Conservation (phyloP, 306 rosid species). For the Cucurbita argyrosperma region DNA sequence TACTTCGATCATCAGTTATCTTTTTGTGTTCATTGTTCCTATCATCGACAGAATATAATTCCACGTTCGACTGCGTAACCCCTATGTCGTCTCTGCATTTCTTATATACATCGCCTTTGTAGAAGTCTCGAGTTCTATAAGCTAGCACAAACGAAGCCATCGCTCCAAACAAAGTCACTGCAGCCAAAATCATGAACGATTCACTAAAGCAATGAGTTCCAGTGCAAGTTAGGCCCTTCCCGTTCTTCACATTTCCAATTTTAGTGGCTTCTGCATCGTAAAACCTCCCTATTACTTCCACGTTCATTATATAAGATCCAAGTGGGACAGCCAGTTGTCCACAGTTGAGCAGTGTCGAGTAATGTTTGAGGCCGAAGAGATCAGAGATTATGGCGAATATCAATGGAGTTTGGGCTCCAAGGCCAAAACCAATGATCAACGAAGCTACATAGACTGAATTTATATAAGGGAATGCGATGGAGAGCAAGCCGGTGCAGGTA, state of each 20-base stretch:
- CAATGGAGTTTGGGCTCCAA: neutral
- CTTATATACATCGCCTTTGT: neutral
- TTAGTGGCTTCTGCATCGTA: neutral
- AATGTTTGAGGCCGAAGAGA: neutral
- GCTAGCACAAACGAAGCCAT: neutral
- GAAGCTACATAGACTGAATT: neutral
- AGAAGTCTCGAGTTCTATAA: neutral
- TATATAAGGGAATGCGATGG: neutral
- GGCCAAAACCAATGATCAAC: neutral
- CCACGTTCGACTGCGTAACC: neutral
- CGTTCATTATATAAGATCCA: neutral
- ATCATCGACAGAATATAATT: too few species aligned
- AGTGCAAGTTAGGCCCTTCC: neutral
- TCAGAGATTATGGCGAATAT: neutral
- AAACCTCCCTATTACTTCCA: neutral
- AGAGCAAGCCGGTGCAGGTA: neutral
- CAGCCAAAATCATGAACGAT: neutral
- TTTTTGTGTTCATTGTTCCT: neutral
- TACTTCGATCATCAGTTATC: neutral
- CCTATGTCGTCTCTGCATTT: neutral
- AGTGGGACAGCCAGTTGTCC: neutral
- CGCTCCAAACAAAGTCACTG: neutral
- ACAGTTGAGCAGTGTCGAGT: neutral
- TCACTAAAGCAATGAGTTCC: neutral
- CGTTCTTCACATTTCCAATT: neutral